Base-by-base conservation (phyloP, 768 basidiomycete species). In the Cytidiella melzeri region DNA sequence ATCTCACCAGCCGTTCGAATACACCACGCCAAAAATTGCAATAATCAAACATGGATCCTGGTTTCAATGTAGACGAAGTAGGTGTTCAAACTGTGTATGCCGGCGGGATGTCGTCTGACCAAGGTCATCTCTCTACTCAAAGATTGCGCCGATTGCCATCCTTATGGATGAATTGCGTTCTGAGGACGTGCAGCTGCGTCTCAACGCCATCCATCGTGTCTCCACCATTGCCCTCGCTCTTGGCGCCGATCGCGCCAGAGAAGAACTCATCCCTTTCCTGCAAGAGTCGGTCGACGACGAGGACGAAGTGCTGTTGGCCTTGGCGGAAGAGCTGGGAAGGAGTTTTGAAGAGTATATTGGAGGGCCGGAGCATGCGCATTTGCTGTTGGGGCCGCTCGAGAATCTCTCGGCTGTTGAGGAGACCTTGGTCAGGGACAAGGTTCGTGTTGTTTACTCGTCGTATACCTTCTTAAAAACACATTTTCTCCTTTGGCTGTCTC, bases 211-310 rank as follows among this genome's bases (percentile, higher is more conserved):
- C 56, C 92, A 93, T 69, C 90, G 94, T 69, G 81, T 99, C 62
- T 92, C 93, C 45, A 99, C 96, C 42, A 99, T 99, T 69, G 95
- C 95, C 4, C 80, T 99, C 54, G 96, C 96, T 15, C 77, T 99
- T 45, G 95, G 96, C 5, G 83, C 92, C 38, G 88, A 94, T 74
- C 89, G 96, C 58, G 90, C 94, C 21, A 82, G 95, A 55, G 88
- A 92, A 48, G 96, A 99, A 65, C 80, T 99, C 58, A 80, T 99
- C 54, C 91, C 93, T 1, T 99, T 99, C 73, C 80, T 99, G 47
- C 92, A 93, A 71, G 95, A 99, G 62, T 94, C 92, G n/a, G 84
- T 99, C 57, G 96, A 99, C 67, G 96, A 99, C 62, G 96, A 99
- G 69, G 96, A 99, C 67, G 96, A 99, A 62, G 94, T 99, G 25